Evolutionary conservation across 441 rosid species (phyloP), one percentile per base, ranked within the genome.

Genomic region (Mallotus repandus): DNA sequence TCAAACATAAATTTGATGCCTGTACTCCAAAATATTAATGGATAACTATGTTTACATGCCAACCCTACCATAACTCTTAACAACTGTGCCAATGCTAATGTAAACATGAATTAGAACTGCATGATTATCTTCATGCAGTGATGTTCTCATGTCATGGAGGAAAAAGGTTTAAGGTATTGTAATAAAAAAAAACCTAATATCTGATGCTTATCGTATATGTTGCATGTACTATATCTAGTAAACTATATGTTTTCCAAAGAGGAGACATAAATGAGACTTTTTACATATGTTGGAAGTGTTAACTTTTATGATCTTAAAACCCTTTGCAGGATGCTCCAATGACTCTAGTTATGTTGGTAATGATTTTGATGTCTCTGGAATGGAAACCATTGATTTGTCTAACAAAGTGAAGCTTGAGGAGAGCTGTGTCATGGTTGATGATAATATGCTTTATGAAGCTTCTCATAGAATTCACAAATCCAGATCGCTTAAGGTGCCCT

Each of bases 401-500:
- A 83, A 80, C 48, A 72, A 80, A 60, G 76, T 15, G 74, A 80
- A 81, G 77, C 84, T 68, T 67, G 89, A 84, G 78, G 87, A 85
- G 19, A 81, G 80, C 56, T 78, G 82, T 53, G 76, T 48, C 76
- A 66, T 80, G 79, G 78, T 82, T 19, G 86, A 84, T 60, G 56
- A 77, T 73, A 81, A 71, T 32, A 81, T 72, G 35, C 91, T 89
- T 49, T 76, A 84, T 77, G 91, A 87, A 68, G 84, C 83, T 63
- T 76, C 84, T 70, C 81, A 61, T 56, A 85, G 85, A 81, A 81
- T 80, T 74, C 76, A 54, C 61, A 89, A 76, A 50, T 78, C 71
- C 76, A 84, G 87, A 86, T 89, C 94, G 50, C 81, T 85, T 80
- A 85, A 88, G 98, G 98, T 93, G 77, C 48, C 35, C 45, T 46